Percentiles rank a stretch among this genome's conserved stretches.
phyloP scores from a whole-genome alignment of 2,329 filamentous ascomycete genomes.

The Ilyonectria mors-panacis region DNA sequence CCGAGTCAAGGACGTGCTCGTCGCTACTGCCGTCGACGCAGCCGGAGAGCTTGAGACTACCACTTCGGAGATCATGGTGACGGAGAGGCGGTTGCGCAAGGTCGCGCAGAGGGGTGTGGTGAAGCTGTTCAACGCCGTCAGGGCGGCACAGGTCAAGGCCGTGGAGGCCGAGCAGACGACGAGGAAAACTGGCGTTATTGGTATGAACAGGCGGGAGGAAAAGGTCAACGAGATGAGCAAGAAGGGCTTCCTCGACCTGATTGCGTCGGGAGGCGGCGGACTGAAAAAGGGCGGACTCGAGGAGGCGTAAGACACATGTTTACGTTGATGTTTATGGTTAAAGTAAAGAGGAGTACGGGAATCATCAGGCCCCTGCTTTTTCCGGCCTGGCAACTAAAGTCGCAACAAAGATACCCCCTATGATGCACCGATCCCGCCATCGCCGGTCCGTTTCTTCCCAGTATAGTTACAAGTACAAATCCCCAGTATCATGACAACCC shows the following conservation, averaged over 20 bases:
- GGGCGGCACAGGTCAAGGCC: slow-evolving; percentile 91
- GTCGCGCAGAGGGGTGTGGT: slow-evolving; percentile 94
- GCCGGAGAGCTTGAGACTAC: slow-evolving; percentile 61
- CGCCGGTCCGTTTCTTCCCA: slow-evolving; percentile 42
- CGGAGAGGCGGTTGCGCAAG: slow-evolving; percentile 86
- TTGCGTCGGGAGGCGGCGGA: slow-evolving; percentile 75
- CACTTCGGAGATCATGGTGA: slow-evolving; percentile 72
- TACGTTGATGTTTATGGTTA: slow-evolving; percentile 29
- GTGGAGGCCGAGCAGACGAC: slow-evolving; percentile 81
- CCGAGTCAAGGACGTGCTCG: slow-evolving; percentile 87
- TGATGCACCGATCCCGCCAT: slow-evolving; percentile 48
- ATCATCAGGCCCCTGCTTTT: slow-evolving; percentile 46
- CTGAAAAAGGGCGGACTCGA: slow-evolving; percentile 72
- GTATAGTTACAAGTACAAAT: slow-evolving; percentile 49
- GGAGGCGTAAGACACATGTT: slow-evolving; percentile 62
- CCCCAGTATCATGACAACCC: slow-evolving; percentile 38
- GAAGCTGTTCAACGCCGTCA: slow-evolving; percentile 95
- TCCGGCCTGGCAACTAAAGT: slow-evolving; percentile 46
- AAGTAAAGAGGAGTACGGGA: slow-evolving; percentile 49
- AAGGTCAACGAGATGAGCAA: slow-evolving; percentile 96
- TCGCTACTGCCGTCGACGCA: slow-evolving; percentile 69
- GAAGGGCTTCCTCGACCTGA: slow-evolving; percentile 94
- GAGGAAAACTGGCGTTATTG: slow-evolving; percentile 81
- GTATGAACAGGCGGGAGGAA: slow-evolving; percentile 85
- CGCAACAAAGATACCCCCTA: slow-evolving; percentile 50